phyloP scores from a whole-genome alignment of 176 grass and related monocot species.

The Aegilops sharonensis region DNA sequence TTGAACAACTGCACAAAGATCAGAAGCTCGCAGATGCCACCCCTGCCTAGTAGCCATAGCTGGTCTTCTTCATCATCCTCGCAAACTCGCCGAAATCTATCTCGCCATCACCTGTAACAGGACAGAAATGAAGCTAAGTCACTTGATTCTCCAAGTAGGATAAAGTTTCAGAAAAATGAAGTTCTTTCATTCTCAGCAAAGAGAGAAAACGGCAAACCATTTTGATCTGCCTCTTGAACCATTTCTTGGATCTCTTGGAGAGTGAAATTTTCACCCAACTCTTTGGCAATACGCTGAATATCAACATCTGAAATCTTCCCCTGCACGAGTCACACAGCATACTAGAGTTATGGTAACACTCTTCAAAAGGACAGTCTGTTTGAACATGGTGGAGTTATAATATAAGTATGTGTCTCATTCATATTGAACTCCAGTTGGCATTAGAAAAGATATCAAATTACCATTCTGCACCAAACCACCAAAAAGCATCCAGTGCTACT shows the following conservation, averaged over 20 bases:
- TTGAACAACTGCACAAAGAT: neutral
- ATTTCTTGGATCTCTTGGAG: constrained; percentile 84
- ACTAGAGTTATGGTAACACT: constrained; percentile 19
- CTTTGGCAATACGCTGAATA: constrained; percentile 76
- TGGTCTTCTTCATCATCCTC: constrained; percentile 76
- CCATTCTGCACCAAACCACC: neutral
- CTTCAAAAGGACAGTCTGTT: neutral
- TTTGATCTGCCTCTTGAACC: constrained; percentile 75
- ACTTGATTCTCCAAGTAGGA: neutral
- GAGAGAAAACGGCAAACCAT: constrained; percentile 34
- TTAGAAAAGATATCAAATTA: neutral
- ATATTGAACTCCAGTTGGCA: neutral
- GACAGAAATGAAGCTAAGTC: neutral
- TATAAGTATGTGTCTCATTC: neutral
- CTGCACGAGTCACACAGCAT: constrained; percentile 26
- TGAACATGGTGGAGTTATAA: neutral
- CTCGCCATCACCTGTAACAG: constrained; percentile 70
- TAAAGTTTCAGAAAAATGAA: neutral
- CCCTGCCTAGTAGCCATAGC: constrained; percentile 53
- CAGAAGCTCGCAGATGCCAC: neutral
- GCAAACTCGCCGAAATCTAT: constrained; percentile 75
- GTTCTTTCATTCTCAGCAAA: neutral
- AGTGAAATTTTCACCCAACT: constrained; percentile 81
- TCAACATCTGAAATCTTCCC: constrained; percentile 85
- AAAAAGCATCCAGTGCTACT: neutral